Evolutionary conservation across 306 rosid species (phyloP).

Genomic region (Trichosanthes truncata): DNA sequence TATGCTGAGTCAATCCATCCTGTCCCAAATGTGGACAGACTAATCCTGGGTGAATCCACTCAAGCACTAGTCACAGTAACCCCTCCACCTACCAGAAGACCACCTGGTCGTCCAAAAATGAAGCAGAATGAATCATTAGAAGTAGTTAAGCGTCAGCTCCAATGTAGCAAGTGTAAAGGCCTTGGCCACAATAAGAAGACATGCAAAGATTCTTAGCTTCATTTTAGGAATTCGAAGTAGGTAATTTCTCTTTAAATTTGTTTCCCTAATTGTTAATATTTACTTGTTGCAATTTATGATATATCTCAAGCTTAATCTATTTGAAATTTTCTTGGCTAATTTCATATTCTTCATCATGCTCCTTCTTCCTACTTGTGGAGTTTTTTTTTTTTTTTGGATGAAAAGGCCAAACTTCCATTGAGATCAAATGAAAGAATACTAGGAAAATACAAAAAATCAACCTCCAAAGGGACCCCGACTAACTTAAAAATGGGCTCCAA

Average conservation of each 20-base stretch:
- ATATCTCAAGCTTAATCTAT: not conserved
- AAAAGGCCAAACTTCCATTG: not conserved
- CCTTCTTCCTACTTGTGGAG: not conserved
- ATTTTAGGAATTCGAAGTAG: constrained; percentile 22
- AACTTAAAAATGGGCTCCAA: not conserved
- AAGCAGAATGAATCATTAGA: constrained; percentile 62
- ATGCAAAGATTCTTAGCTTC: constrained; percentile 41
- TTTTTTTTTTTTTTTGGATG: not conserved
- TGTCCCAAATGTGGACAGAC: constrained; percentile 66
- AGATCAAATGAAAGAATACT: not conserved
- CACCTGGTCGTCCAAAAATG: constrained; percentile 88
- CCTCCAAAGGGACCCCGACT: not conserved
- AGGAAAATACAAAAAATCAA: not conserved
- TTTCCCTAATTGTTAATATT: constrained; percentile 7
- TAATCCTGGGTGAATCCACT: constrained; percentile 29
- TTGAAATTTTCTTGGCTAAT: not conserved
- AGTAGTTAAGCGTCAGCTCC: constrained; percentile 80
- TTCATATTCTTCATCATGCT: not conserved
- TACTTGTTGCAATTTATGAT: not conserved
- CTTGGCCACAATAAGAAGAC: constrained; percentile 98
- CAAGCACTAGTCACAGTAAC: constrained; percentile 41
- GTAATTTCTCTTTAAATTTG: not conserved
- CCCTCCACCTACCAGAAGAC: constrained; percentile 92
- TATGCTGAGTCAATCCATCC: constrained; percentile 78
- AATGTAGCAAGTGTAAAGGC: constrained; percentile 93